Evolutionary conservation across 1,139 yeast genomes (phyloP).

Genomic region (Blastobotrys niveus): DNA sequence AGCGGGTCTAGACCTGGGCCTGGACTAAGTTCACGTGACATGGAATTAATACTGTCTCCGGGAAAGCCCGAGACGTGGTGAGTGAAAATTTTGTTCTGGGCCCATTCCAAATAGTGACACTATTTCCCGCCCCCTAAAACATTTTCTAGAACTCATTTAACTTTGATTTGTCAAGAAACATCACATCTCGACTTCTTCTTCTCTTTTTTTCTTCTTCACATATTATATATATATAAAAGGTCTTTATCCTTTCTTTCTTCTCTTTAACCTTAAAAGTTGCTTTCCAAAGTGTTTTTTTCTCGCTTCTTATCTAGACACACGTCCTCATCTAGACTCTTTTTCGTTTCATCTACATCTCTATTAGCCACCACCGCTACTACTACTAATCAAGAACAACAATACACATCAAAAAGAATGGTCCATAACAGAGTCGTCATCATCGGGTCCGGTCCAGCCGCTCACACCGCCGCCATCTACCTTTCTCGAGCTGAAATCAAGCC

Average conservation of each 20-base stretch:
- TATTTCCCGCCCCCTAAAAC: too few relatives aligned
- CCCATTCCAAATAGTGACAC: too few relatives aligned
- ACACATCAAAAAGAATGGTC: conserved; percentile 24
- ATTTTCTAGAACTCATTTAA: background rate
- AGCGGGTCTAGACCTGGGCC: too few relatives aligned
- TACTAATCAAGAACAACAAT: background rate
- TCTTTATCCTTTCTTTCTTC: conserved; percentile 1
- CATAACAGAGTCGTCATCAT: conserved; percentile 87
- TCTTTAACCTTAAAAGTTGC: background rate
- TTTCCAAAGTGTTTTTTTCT: background rate
- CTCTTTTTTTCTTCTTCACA: background rate
- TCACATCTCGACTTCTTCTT: background rate
- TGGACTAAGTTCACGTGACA: too few relatives aligned
- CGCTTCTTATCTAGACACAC: background rate
- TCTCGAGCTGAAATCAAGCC: conserved; percentile 97
- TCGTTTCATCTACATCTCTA: background rate
- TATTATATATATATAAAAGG: background rate
- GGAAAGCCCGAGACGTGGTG: too few relatives aligned
- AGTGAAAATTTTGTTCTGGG: too few relatives aligned
- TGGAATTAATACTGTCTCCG: too few relatives aligned
- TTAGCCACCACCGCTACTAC: background rate
- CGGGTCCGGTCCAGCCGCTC: conserved; percentile 99
- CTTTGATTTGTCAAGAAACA: background rate
- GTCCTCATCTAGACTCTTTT: too few relatives aligned
- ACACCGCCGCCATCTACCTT: conserved; percentile 95